Conservation (phyloP, 345 rosid genomes). For the Hibiscus syriacus region DNA sequence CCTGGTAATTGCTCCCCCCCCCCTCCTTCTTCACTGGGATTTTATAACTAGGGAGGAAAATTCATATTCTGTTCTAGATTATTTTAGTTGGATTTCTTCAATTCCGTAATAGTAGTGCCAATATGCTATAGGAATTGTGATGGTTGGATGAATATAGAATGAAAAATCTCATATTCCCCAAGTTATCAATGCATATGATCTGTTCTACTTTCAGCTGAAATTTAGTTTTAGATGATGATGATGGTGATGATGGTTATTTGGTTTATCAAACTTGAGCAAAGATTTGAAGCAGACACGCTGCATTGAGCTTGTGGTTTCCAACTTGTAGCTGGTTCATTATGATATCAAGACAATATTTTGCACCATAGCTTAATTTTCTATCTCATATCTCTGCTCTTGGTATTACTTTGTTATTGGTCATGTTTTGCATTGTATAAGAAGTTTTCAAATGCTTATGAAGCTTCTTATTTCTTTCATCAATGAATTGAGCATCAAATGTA, state of each 20-base stretch:
- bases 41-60: not conserved
- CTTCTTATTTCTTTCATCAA: no score
- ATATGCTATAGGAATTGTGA: not conserved
- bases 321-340: not conserved
- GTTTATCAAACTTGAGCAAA: not conserved
- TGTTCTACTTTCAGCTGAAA: not conserved
- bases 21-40: not conserved
- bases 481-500: not conserved
- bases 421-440: not conserved
- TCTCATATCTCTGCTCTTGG: not conserved
- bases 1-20: slow-evolving; percentile 39
- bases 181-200: not conserved
- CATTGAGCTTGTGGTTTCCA: not conserved
- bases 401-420: not conserved
- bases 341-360: not conserved
- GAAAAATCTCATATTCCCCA: not conserved
- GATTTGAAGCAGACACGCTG: not conserved
- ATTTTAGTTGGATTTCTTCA: not conserved
- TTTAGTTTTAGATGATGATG: not conserved
- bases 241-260: no score
- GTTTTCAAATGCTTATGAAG: not conserved
- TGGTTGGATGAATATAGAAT: not conserved
- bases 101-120: not conserved
- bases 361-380: not conserved
- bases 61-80: not conserved